Evolutionary conservation across 805 yeast species (phyloP), one percentile per base, ranked within the genome.

Genomic region (Wickerhamomyces strasburgensis): DNA sequence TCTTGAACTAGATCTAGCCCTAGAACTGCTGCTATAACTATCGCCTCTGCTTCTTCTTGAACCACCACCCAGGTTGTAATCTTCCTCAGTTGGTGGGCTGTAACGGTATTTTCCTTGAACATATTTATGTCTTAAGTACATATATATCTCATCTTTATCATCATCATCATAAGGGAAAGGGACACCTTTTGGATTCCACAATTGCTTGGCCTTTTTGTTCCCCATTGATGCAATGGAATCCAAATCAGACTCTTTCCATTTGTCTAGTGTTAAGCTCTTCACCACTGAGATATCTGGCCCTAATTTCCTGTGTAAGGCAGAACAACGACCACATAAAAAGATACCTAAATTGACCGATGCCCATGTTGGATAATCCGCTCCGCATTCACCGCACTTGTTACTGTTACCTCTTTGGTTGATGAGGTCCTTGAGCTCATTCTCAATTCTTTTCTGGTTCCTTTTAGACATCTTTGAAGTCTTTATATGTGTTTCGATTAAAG

Each of bases 241-340:
- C 19, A 85, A 48, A 51, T 86, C 86, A 6, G 64, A 65, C 5
- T 56, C 56, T 1, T 68, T 47, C 95, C 95, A 86, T 4, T 65
- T 60, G 48, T 86, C 95, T 54, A 82, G 65, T 5, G 88, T 77
- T 37, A 86, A 62, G 1, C 89, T 80, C 51, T 83, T 84, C 6
- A 84, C 85, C 34, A 66, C 61, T 5, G 89, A 79, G 10, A 80
- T 59, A 28, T 76, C 77, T 2, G 67, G 49, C 0, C 87, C 84
- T 29, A 84, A 64, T 38, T 73, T 72, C 42, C 86, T 67, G 58
- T 86, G 95, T 24, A 79, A 69, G 4, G 85, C 76, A 7, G 94
- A 90, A 68, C 95, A 86, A 46, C 93, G 65, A 13, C 93, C 93
- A 64, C 95, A 86, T 14, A 86, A 64, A 41, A 86, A 78, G 5